phyloP scores from a whole-genome alignment of 257 asterid species.

The Primulina huaijiensis region DNA sequence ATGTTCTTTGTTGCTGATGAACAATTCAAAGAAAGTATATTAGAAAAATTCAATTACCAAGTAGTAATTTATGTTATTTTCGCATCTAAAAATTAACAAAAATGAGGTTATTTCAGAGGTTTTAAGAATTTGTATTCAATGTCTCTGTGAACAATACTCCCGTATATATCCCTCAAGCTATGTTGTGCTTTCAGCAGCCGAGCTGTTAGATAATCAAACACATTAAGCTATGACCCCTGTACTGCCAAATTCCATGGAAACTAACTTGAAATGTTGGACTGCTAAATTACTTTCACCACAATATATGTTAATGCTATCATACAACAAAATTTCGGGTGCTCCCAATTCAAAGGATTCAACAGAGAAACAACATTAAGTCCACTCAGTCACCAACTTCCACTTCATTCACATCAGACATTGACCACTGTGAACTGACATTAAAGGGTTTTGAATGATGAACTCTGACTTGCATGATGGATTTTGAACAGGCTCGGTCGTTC shows the following conservation, averaged over 20 bases:
- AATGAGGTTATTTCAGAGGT: not conserved
- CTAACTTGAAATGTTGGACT: not conserved
- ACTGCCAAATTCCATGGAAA: not conserved
- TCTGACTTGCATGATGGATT: not conserved
- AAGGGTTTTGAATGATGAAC: not conserved
- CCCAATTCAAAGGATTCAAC: not conserved
- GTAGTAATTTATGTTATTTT: not conserved
- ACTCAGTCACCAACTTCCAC: not conserved
- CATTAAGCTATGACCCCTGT: not conserved
- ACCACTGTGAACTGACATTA: not conserved
- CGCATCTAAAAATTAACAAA: not conserved
- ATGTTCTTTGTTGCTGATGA: conserved; percentile 77
- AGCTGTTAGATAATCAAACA: not conserved
- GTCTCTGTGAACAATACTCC: not conserved
- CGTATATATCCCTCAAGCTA: not conserved
- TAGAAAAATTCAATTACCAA: conserved; percentile 8
- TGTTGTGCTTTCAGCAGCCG: conserved; percentile 1
- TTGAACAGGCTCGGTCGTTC: not conserved
- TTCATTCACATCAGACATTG: not conserved
- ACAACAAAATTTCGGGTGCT: not conserved
- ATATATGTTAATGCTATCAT: not conserved
- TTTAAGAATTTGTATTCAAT: not conserved
- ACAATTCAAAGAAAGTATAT: not conserved
- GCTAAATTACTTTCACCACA: not conserved
- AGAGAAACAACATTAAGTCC: not conserved